Evolutionary conservation across 768 basidiomycete species (phyloP).

Genomic region (Hypholoma sublateritium): DNA sequence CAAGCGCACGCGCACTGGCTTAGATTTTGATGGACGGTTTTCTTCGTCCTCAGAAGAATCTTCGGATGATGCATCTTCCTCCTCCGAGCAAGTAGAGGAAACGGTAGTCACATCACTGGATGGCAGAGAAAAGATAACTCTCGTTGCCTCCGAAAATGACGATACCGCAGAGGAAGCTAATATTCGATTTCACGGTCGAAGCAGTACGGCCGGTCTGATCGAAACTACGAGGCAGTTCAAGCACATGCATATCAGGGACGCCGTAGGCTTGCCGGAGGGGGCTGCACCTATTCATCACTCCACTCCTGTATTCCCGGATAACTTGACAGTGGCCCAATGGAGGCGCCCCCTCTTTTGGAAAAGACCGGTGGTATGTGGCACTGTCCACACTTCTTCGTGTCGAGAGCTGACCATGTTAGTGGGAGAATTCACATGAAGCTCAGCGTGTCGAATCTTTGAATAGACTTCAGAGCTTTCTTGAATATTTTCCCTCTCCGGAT

Average conservation of each 20-base stretch:
- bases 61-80: slow-evolving; percentile 17
- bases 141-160: slow-evolving; percentile 31
- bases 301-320: slow-evolving; percentile 18
- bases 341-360: slow-evolving; percentile 56
- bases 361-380: slow-evolving; percentile 48
- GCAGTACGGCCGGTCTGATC: slow-evolving; percentile 55
- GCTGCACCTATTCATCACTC: slow-evolving; percentile 4
- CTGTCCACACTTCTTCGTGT: not conserved
- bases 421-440: slow-evolving; percentile 60
- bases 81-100: slow-evolving; percentile 33
- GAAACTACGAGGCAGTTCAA: slow-evolving; percentile 53
- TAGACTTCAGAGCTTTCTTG: slow-evolving; percentile 32
- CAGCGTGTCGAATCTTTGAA: slow-evolving; percentile 29
- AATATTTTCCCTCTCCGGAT: slow-evolving; percentile 62
- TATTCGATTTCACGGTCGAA: slow-evolving; percentile 62
- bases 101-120: slow-evolving; percentile 30
- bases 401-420: slow-evolving; percentile 33
- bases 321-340: slow-evolving; percentile 17
- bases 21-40: slow-evolving; percentile 13
- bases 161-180: slow-evolving; percentile 34
- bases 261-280: slow-evolving; percentile 5
- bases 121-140: slow-evolving; percentile 36
- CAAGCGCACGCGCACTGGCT: slow-evolving; percentile 9
- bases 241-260: slow-evolving; percentile 46
- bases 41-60: slow-evolving; percentile 25